Percentiles rank a stretch among this genome's conserved stretches.
Conservation (phyloP, 2,329 filamentous ascomycete species). For the Helotiales sp. region DNA sequence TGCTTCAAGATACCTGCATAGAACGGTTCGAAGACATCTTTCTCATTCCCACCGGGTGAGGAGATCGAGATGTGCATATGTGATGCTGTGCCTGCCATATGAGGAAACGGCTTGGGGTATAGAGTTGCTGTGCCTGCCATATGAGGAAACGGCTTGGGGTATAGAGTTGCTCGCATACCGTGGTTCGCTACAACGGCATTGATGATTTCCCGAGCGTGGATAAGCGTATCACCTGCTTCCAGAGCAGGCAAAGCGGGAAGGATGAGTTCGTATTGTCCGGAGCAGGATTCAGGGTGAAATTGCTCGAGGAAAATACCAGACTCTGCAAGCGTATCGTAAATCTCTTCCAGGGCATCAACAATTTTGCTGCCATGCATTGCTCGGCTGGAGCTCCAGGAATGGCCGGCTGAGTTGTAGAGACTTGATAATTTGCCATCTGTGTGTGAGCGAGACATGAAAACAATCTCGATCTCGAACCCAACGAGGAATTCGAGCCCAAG, state of each 20-base stretch:
- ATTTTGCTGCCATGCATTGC: slow-evolving; percentile 63
- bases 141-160: slow-evolving; percentile 69
- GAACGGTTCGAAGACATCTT: slow-evolving; percentile 64
- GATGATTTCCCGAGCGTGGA: slow-evolving; percentile 74
- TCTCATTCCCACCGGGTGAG: slow-evolving; percentile 36
- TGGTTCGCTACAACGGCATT: slow-evolving; percentile 65
- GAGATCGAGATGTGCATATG: slow-evolving; percentile 74
- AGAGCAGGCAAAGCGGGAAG: slow-evolving; percentile 67
- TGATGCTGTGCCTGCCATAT: slow-evolving; percentile 65
- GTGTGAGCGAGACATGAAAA: slow-evolving; percentile 60
- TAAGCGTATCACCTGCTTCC: slow-evolving; percentile 71
- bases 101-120: slow-evolving; percentile 70
- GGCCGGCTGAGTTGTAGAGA: slow-evolving; percentile 61
- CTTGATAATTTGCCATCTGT: slow-evolving; percentile 43
- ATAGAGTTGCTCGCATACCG: slow-evolving; percentile 70
- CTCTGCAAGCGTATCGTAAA: slow-evolving; percentile 62
- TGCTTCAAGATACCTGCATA: slow-evolving; percentile 74
- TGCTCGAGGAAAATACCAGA: slow-evolving; percentile 72
- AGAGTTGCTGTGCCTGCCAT: slow-evolving; percentile 72
- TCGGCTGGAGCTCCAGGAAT: slow-evolving; percentile 73
- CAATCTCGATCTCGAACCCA: slow-evolving; percentile 83
- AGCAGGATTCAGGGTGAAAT: slow-evolving; percentile 74
- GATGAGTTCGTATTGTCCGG: slow-evolving; percentile 79
- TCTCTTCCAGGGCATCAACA: slow-evolving; percentile 66
- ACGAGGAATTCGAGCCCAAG: slow-evolving; percentile 64